Evolutionary conservation across 2,329 filamentous ascomycete species (phyloP).

Genomic region (Cercospora beticola): DNA sequence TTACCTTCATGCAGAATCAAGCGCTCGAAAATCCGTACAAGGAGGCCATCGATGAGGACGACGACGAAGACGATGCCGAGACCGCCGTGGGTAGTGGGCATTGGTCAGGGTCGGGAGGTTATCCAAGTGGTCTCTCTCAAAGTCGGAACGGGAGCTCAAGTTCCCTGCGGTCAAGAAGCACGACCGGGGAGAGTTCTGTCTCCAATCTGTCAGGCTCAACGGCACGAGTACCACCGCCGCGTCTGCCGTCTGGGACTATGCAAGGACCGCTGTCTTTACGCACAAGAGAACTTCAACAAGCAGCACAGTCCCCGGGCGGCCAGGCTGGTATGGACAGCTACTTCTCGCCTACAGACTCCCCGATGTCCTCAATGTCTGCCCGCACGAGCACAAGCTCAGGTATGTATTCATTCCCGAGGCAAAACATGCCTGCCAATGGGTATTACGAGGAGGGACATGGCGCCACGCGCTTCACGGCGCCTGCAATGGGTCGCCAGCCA

Average conservation of each 20-base stretch:
- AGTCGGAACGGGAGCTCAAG: conserved; percentile 27
- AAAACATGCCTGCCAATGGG: conserved; percentile 61
- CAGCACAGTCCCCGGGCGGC: conserved; percentile 59
- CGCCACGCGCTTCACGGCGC: conserved; percentile 72
- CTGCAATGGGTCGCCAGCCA: conserved; percentile 77
- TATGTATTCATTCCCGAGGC: conserved; percentile 78
- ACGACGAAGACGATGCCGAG: conserved; percentile 54
- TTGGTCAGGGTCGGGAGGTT: conserved; percentile 20
- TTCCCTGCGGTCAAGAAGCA: conserved; percentile 29
- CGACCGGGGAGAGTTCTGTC: conserved; percentile 24
- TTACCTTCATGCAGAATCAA: conserved; percentile 74
- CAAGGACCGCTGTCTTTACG: conserved; percentile 66
- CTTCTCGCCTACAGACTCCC: conserved; percentile 86
- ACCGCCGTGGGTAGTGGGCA: conserved; percentile 42
- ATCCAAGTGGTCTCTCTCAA: conserved; percentile 21
- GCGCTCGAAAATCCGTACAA: conserved; percentile 80
- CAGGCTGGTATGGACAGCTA: conserved; percentile 72
- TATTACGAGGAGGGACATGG: conserved; percentile 71
- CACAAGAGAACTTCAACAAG: conserved; percentile 53
- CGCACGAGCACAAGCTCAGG: conserved; percentile 69
- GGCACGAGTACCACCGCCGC: conserved; percentile 61
- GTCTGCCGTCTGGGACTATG: conserved; percentile 65
- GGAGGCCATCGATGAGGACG: conserved; percentile 56
- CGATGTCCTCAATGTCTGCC: conserved; percentile 63
- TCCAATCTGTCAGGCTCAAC: conserved; percentile 17